Evolutionary conservation across 164 flowering plant species (phyloP), one percentile per base, ranked within the genome.

Genomic region (Protea cynaroides): DNA sequence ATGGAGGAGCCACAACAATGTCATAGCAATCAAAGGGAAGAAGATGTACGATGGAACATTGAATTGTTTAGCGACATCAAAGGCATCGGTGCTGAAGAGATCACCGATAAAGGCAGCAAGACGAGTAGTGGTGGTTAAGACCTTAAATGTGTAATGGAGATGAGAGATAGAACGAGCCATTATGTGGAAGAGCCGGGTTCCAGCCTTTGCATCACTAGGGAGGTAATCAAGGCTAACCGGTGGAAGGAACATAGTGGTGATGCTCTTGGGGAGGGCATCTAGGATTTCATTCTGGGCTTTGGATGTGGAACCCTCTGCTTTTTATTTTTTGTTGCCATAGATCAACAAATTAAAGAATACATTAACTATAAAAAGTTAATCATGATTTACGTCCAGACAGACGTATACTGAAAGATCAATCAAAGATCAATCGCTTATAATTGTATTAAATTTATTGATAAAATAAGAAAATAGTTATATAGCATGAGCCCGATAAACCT

Each of bases 31-130:
- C 1, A 84, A 69, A 0, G 92, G 79, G 64, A 61, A 81, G 70
- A 80, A 86, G 17, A 85, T n/a, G n/a, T n/a, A n/a, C n/a, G n/a
- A n/a, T n/a, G n/a, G n/a, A n/a, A n/a, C n/a, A n/a, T n/a, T n/a
- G 25, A 84, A 65, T 22, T 83, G 86, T 5, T 3, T 25, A 2
- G 86, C 86, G 0, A 76, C 76, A 7, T 80, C 83, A 44, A 86
- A 76, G 0, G 71, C 83, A 54, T 80, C 84, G 7, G 83, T 72
- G 17, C 82, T 83, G 63, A 86, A 84, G 17, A 80, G 76, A 68
- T 86, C 92, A 12, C 72, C 82, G 0, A 84, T 79, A 25, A 86
- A 17, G 5, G 79, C 78, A 0, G 61, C 77, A 0, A 76, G 43
- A 9, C 63, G 47, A 1, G 63, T 12, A 1, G 43, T 46, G 5